Conservation (phyloP, 2,329 filamentous ascomycete genomes). For the Didymella glomerata region DNA sequence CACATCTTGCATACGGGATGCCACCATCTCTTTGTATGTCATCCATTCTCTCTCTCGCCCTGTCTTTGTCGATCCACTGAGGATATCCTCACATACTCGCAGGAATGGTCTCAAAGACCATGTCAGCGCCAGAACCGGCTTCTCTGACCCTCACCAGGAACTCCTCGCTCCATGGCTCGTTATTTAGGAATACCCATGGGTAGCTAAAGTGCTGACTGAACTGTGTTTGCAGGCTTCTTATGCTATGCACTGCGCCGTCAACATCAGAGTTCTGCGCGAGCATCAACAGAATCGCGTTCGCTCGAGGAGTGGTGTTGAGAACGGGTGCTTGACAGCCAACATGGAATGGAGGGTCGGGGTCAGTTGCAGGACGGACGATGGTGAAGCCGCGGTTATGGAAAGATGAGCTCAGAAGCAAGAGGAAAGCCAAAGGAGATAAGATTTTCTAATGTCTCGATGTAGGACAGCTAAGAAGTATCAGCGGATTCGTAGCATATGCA, state of each 20-base stretch:
- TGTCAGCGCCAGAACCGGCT: slow-evolving; percentile 76
- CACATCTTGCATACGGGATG: slow-evolving; percentile 92
- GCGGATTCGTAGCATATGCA: background rate
- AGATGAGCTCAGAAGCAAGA: slow-evolving; percentile 19
- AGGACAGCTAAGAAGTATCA: background rate
- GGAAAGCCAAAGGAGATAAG: background rate
- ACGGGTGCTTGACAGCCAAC: slow-evolving; percentile 22
- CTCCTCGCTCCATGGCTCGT: slow-evolving; percentile 85
- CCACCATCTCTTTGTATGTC: slow-evolving; percentile 76
- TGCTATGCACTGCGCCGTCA: slow-evolving; percentile 76
- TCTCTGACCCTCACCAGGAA: slow-evolving; percentile 81
- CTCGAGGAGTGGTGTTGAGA: slow-evolving; percentile 63
- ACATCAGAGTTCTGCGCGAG: slow-evolving; percentile 91
- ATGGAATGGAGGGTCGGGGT: slow-evolving; percentile 26
- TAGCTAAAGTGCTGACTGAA: slow-evolving; percentile 99
- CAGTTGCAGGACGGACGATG: slow-evolving; percentile 15
- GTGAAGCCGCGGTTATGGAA: slow-evolving; percentile 21
- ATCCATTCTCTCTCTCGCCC: slow-evolving; percentile 71
- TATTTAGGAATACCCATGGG: slow-evolving; percentile 97
- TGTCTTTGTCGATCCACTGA: slow-evolving; percentile 63
- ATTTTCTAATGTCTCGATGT: slow-evolving; percentile 20
- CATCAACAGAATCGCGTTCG: slow-evolving; percentile 87
- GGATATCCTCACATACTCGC: slow-evolving; percentile 87
- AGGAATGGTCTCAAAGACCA: slow-evolving; percentile 81
- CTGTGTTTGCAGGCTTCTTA: slow-evolving; percentile 72